Base-by-base conservation (phyloP, 2,329 filamentous ascomycete genomes). In the Fusarium nematophilum region DNA sequence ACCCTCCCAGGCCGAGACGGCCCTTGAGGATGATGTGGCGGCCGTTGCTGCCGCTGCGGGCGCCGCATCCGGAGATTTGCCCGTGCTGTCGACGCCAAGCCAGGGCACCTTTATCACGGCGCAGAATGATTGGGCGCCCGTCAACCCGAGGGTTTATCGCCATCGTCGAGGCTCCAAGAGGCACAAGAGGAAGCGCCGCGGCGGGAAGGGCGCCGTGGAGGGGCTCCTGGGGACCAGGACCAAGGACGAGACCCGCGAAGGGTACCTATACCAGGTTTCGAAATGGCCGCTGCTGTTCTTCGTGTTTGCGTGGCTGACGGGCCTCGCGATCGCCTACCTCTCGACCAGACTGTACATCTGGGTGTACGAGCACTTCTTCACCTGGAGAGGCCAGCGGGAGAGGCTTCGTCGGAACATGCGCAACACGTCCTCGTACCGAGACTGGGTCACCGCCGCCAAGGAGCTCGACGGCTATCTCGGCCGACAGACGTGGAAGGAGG, bases 41-140 rank as follows among this genome's bases (percentile, higher is more conserved):
- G 70, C 78, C 53, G 66, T 79, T 29, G 70, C 75, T n/a, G 73
- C 75, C 1, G 71, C 75, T 3, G 73, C 75, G 0, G 77, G 76
- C 1, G 74, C 76, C 15, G 75, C 76, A 1, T 76, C 77, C 4
- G 73, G 76, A 18, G 75, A 79, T 6, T 29, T 74, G 15, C 57
- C 65, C 4, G 48, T 64, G 8, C 55, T 67, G 4, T 53, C 63
- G 6, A 56, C 57, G 50, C 75, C 64, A 61, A 61, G 39, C 9
- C 73, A 75, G 55, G 77, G 75, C 31, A 77, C 86, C 43, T 93
- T 93, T 72, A 92, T 98, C 68, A 91, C 92, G 4, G 94, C 95
- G 33, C 87, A 96, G 71, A 96, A 96, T 74, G 95, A 99, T 79
- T 99, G 95, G 95, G 89, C 91, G 13, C 95, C 95, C 0, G 86